Evolutionary conservation across 2,329 filamentous ascomycete genomes (phyloP), one percentile per base, ranked within the genome.

Genomic region (Fusarium compactum): DNA sequence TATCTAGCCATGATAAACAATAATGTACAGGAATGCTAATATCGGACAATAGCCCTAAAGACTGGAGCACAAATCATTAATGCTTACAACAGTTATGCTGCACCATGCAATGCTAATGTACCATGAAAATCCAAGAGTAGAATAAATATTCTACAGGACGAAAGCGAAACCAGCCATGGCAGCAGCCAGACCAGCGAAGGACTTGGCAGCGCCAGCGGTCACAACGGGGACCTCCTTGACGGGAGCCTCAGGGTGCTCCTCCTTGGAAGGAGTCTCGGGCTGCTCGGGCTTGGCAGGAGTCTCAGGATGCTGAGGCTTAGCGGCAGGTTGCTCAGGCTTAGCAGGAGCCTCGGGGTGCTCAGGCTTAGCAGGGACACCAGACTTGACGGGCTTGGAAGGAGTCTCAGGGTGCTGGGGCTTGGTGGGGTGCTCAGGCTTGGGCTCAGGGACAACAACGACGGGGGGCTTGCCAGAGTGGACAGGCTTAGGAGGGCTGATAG

Each of bases 141-240:
- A 20, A 22, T 14, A 18, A 24, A 10, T 40, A 43, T 43, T 41
- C 73, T 76, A 77, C 59, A 77, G 61, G 46, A 70, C 53, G 45
- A 76, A 71, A 50, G 63, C 61, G 41, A 73, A 52, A 55, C 65
- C 74, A 32, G 74, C 70, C 15, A 76, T 24, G 48, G 74, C 57
- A 15, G 65, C 62, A 4, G 71, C 69, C 24, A 76, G n/a, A 18
- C 74, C 67, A 20, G 62, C 56, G 24, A 71, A 62, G 20, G 68
- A 59, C 57, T 76, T 70, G 52, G 57, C 57, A 25, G 75, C 61
- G n/a, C 70, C 72, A 10, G 71, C 70, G 25, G 64, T 70, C 45
- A 76, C 63, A 22, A 76, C 65, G 15, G 29, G 45, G 18, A 56
- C 50, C 50, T 53, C 50, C 34, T 38, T 51, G 16, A 9, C 45